Evolutionary conservation across 345 rosid species (phyloP), one percentile per base, ranked within the genome.

Genomic region (Camelina hispida): DNA sequence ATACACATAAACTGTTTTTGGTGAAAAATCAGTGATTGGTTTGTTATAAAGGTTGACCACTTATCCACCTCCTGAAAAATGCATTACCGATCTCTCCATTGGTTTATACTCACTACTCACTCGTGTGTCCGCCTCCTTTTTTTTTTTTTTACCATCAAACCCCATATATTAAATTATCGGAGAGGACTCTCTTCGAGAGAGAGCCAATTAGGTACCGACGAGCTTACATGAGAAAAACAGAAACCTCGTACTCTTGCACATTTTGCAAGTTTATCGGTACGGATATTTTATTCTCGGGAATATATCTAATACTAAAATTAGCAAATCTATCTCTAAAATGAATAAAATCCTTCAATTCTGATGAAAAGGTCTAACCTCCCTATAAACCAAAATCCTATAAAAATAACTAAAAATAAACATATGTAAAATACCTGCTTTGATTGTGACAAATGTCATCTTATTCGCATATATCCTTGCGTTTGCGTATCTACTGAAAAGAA

Each of bases 81-180:
- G 30, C 82, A 85, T 81, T 18, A 85, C 80, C 10, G 65, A 59
- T 23, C 87, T 81, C 71, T 84, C 89, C 61, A 40, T 74, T 25
- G 87, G 86, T 72, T 16, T 78, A 74, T 28, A 28, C 22, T 20
- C 22, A 20, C 22, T 82, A 80, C 65, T 78, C 84, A 0, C 86
- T 83, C 20, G 86, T 81, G 79, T 86, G 93, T 3, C 91, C 93
- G 23, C 86, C 89, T 2, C n/a, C n/a, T n/a, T n/a, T n/a, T n/a
- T n/a, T n/a, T n/a, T n/a, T n/a, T n/a, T n/a, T n/a, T n/a, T n/a
- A n/a, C n/a, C n/a, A n/a, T n/a, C n/a, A n/a, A n/a, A n/a, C n/a
- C n/a, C n/a, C n/a, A n/a, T n/a, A n/a, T n/a, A n/a, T n/a, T n/a
- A n/a, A n/a, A n/a, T n/a, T n/a, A n/a, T n/a, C n/a, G n/a, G n/a